Conservation (phyloP, 768 basidiomycete genomes). For the Russula foetens region DNA sequence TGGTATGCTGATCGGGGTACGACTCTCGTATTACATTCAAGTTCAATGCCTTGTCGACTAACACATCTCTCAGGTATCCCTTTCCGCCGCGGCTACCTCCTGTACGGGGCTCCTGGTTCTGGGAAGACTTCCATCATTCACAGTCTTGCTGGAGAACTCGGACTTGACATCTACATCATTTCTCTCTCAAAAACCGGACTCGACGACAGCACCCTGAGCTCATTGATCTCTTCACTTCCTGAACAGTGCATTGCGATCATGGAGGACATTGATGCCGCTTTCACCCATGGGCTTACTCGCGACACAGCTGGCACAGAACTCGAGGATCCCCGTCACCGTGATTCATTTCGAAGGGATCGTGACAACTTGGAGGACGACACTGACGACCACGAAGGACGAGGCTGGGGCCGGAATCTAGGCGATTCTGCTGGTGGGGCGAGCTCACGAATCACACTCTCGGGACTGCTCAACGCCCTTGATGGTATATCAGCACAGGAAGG, state of each 20-base stretch:
- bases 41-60: background rate
- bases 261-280: conserved; percentile 81
- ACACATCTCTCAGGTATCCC: conserved; percentile 40
- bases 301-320: conserved; percentile 21
- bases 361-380: conserved; percentile 2
- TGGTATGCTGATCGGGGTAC: conserved; percentile 68
- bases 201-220: conserved; percentile 51
- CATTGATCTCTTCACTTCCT: conserved; percentile 57
- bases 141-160: conserved; percentile 68
- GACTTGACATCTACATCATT: conserved; percentile 64
- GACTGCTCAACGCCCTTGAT: conserved; percentile 72
- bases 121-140: conserved; percentile 78
- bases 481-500: conserved; percentile 76
- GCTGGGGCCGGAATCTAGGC: background rate
- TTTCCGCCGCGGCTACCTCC: conserved; percentile 72
- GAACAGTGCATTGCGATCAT: conserved; percentile 67
- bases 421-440: background rate
- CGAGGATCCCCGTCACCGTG: conserved; percentile 26
- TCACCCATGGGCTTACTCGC: conserved; percentile 38
- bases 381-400: background rate
- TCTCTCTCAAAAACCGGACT: conserved; percentile 55
- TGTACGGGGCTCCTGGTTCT: conserved; percentile 68
- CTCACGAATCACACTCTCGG: conserved; percentile 53
- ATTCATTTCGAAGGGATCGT: conserved; percentile 22
- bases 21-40: background rate